These are phyloP conservation scores for Strobilomyces echinocephalus DNA, from an alignment of 768 basidiomycete genomes.

Conservation along the genomic window DNA sequence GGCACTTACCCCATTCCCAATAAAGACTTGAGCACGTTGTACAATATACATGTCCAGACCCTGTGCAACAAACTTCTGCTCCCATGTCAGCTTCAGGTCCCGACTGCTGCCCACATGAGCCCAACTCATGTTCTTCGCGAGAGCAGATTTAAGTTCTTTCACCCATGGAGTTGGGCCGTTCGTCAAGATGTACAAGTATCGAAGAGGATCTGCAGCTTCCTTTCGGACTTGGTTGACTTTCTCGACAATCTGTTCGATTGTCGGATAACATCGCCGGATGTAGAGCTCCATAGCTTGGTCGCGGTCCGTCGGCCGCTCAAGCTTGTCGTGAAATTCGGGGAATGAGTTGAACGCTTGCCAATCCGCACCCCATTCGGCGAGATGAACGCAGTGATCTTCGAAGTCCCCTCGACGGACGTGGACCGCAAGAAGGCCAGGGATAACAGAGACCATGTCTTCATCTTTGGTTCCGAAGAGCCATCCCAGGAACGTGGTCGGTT, in stretches of 20 bases:
- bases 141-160: slow-evolving; percentile 33
- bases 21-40: slow-evolving; percentile 42
- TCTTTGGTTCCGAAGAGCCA: not conserved
- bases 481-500: not conserved
- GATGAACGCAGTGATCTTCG: slow-evolving; percentile 38
- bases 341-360: slow-evolving; percentile 46
- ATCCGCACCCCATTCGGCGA: slow-evolving; percentile 32
- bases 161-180: slow-evolving; percentile 44
- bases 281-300: slow-evolving; percentile 25
- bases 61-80: slow-evolving; percentile 42
- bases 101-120: slow-evolving; percentile 37
- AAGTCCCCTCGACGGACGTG: slow-evolving; percentile 53
- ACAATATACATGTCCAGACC: slow-evolving; percentile 50
- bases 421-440: slow-evolving; percentile 43
- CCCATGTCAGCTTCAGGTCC: slow-evolving; percentile 39
- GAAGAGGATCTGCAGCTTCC: slow-evolving; percentile 24
- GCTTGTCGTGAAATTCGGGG: slow-evolving; percentile 37
- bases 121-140: slow-evolving; percentile 36
- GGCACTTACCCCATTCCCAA: slow-evolving; percentile 49
- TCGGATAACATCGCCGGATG: slow-evolving; percentile 40
- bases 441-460: slow-evolving; percentile 11
- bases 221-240: slow-evolving; percentile 34
- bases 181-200: slow-evolving; percentile 44
- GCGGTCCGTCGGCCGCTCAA: slow-evolving; percentile 28
- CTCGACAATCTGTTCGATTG: slow-evolving; percentile 39